Evolutionary conservation across 129 eudicot genomes (phyloP).

Genomic region (Escallonia herrerae): DNA sequence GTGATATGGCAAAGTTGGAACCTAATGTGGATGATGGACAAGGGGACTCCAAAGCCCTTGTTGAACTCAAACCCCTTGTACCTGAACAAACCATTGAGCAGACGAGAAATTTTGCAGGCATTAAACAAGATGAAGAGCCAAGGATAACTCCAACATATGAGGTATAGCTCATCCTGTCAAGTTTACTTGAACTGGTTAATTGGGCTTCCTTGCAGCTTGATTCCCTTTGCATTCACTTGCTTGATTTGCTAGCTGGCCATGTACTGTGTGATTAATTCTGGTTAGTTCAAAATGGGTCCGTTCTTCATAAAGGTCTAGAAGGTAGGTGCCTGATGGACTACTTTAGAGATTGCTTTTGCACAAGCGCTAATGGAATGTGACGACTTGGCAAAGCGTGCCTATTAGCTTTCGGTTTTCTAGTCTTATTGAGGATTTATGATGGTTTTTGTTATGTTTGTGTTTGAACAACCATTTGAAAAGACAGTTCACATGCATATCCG

Average conservation of each 20-base stretch:
- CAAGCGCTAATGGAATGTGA: too few species aligned
- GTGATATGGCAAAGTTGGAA: slow-evolving; percentile 63
- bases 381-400: too few species aligned
- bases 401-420: too few species aligned
- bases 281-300: too few species aligned
- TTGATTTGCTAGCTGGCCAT: not conserved
- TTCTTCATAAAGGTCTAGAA: too few species aligned
- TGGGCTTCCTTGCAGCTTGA: not conserved
- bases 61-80: slow-evolving; percentile 16
- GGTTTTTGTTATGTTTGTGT: not conserved
- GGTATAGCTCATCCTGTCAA: slow-evolving; percentile 24
- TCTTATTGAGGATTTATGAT: too few species aligned
- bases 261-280: not conserved
- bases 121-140: slow-evolving; percentile 33
- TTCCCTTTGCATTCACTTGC: not conserved
- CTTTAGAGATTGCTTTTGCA: too few species aligned
- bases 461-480: too few species aligned
- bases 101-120: slow-evolving; percentile 12
- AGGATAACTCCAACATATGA: slow-evolving; percentile 29
- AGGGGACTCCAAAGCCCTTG: slow-evolving; percentile 25
- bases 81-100: slow-evolving; percentile 17
- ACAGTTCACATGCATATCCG: not conserved
- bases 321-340: too few species aligned
- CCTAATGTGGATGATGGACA: slow-evolving; percentile 30
- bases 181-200: not conserved